These are phyloP conservation scores for Inosperma sp. DNA, from an alignment of 768 basidiomycete species.

Conservation along the genomic window DNA sequence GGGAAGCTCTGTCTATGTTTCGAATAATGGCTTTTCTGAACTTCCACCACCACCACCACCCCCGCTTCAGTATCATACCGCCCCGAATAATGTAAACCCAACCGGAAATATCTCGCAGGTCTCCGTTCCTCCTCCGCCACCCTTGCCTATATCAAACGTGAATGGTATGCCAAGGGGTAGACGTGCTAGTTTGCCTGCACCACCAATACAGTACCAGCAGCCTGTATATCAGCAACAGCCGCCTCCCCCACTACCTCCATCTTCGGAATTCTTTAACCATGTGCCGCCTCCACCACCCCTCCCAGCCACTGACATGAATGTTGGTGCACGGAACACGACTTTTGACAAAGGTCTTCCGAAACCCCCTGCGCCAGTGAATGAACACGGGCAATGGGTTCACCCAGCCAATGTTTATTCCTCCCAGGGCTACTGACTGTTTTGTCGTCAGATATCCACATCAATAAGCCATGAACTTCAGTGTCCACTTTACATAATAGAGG, in stretches of 20 bases:
- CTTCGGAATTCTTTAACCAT: conserved; percentile 26
- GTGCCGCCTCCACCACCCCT: conserved; percentile 37
- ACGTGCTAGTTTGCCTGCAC: conserved; percentile 49
- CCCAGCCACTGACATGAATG: conserved; percentile 19
- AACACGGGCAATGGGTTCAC: conserved; percentile 35
- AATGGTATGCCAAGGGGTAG: conserved; percentile 26
- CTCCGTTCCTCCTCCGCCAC: conserved; percentile 23
- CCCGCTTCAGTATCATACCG: conserved; percentile 23
- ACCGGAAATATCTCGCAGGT: conserved; percentile 7
- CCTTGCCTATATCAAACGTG: conserved; percentile 20
- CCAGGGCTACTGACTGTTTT: conserved; percentile 14
- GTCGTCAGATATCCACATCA: too few relatives aligned
- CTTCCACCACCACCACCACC: conserved; percentile 39
- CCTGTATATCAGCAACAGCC: conserved; percentile 25
- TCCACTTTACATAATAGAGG: too few relatives aligned
- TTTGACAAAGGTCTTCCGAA: conserved; percentile 36
- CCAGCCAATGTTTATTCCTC: conserved; percentile 11
- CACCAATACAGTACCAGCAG: conserved; percentile 41
- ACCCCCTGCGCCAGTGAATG: conserved; percentile 32
- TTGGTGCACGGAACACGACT: conserved; percentile 23
- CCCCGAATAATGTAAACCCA: conserved; percentile 11
- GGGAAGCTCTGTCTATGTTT: conserved; percentile 19
- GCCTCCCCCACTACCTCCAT: conserved; percentile 35
- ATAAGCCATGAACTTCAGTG: background rate
- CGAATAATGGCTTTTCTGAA: conserved; percentile 27